phyloP scores from a whole-genome alignment of 176 grass and related monocot genomes.

The Tillandsia fasciculata region DNA sequence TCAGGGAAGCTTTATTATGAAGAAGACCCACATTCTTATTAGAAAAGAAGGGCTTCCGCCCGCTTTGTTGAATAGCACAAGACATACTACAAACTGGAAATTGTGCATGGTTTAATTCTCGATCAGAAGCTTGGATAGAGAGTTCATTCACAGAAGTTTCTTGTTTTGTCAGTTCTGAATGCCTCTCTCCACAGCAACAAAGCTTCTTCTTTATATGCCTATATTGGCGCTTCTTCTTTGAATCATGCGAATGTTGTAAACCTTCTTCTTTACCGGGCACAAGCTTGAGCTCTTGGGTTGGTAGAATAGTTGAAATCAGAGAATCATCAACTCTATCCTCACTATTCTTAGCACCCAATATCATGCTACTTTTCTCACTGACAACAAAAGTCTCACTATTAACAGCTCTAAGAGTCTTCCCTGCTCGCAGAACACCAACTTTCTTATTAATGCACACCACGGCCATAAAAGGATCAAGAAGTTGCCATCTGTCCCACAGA shows the following conservation, averaged over 20 bases:
- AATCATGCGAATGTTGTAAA: constrained; percentile 30
- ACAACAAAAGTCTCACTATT: constrained; percentile 53
- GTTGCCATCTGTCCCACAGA: constrained; percentile 64
- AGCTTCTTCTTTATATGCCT: constrained; percentile 20
- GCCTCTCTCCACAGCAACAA: constrained; percentile 4
- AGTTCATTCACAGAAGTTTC: neutral
- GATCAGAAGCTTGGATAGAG: neutral
- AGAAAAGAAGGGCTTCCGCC: neutral
- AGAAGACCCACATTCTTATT: neutral
- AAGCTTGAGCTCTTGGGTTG: constrained; percentile 32
- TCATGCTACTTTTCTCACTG: constrained; percentile 21
- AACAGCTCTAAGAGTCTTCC: constrained; percentile 51
- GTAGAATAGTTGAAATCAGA: constrained; percentile 5
- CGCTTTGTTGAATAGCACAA: neutral
- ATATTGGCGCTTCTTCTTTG: constrained; percentile 6
- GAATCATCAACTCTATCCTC: constrained; percentile 20
- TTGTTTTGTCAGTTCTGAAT: neutral
- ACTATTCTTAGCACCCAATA: constrained; percentile 22
- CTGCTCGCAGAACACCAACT: constrained; percentile 60
- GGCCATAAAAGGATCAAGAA: constrained; percentile 86
- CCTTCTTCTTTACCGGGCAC: constrained; percentile 23
- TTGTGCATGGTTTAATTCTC: neutral
- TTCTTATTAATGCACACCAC: constrained; percentile 71
- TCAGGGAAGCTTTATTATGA: neutral
- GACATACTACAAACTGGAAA: neutral